phyloP scores from a whole-genome alignment of 352 stramenopile genomes.

The Globisporangium okanoganense region DNA sequence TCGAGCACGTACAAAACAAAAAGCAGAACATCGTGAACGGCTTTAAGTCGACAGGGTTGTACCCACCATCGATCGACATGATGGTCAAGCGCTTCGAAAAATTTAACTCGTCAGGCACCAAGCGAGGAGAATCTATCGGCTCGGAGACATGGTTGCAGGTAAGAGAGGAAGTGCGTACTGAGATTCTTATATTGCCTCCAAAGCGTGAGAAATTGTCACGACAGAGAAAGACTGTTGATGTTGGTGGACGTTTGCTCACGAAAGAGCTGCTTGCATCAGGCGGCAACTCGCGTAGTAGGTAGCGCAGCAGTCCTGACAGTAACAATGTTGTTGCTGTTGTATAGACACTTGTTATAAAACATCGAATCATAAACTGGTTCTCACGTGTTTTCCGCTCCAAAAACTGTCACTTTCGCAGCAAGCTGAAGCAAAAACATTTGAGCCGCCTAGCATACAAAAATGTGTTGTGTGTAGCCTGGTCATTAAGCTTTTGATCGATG shows the following conservation, averaged over 20 bases:
- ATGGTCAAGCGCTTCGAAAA: conserved; percentile 6
- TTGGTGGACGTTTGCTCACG: conserved; percentile 1
- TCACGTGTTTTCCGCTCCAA: too few relatives aligned
- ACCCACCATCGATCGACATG: conserved; percentile 10
- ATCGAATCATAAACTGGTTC: too few relatives aligned
- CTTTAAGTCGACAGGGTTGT: conserved; percentile 6
- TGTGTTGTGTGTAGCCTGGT: too few relatives aligned
- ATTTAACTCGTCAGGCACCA: conserved; percentile 2
- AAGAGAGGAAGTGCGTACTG: conserved; percentile 1
- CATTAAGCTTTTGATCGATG: too few relatives aligned
- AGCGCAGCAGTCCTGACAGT: background rate
- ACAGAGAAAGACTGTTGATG: conserved; percentile 4
- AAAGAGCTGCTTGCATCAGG: background rate
- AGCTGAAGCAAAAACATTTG: too few relatives aligned
- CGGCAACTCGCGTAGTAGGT: background rate
- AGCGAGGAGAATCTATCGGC: conserved; percentile 1
- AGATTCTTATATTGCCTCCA: conserved; percentile 3
- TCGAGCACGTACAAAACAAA: conserved; percentile 8
- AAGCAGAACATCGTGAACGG: conserved; percentile 9
- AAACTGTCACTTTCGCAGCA: too few relatives aligned
- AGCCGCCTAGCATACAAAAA: too few relatives aligned
- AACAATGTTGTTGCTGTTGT: background rate
- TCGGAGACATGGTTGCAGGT: conserved; percentile 11
- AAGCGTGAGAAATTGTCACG: background rate
- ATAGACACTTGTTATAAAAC: background rate